Evolutionary conservation across 257 asterid species (phyloP), one percentile per base, ranked within the genome.

Genomic region (Solanum pennellii): DNA sequence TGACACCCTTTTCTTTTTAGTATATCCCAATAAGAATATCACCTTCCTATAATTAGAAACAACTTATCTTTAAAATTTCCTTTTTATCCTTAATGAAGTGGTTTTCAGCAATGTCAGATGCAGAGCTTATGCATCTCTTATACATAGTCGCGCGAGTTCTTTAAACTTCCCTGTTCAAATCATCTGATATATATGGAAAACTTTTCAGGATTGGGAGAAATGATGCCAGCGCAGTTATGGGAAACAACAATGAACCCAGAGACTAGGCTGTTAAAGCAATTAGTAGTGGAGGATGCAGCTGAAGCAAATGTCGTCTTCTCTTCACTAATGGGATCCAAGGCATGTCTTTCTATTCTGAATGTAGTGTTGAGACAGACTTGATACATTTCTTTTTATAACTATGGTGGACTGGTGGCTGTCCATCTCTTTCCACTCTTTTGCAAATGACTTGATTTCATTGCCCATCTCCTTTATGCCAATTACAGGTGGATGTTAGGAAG

Each of bases 141-240:
- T 49, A 82, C 71, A 82, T 49, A 82, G 44, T 49, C 31, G 3
- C 31, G 69, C 13, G 12, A 82, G 71, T 31, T 49, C 85, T 49
- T 82, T 18, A 18, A 82, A 31, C 69, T 69, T 49, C 18, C 84
- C 71, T 31, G 12, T 82, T 29, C 33, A 82, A 44, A 18, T 45
- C 44, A 49, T 29, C 31, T 29, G 69, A 49, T 82, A 15, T 13
- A 11, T 49, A 16, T 39, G 88, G 86, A 60, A 82, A 82, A 87
- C 82, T 87, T 27, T 89, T 88, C 95, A 97, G 99, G 99, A 31
- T 89, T 97, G 93, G 99, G 99, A 83, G 99, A 97, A 91, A 97
- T 97, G 99, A 97, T 97, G 99, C 98, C 99, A n/a, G 14, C 31
- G 35, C 99, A 97, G 93, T 94, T 97, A n/a, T 97, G 99, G 99